These are phyloP conservation scores for Apiospora saccharicola DNA, from an alignment of 2,329 filamentous ascomycete species.

Conservation along the genomic window DNA sequence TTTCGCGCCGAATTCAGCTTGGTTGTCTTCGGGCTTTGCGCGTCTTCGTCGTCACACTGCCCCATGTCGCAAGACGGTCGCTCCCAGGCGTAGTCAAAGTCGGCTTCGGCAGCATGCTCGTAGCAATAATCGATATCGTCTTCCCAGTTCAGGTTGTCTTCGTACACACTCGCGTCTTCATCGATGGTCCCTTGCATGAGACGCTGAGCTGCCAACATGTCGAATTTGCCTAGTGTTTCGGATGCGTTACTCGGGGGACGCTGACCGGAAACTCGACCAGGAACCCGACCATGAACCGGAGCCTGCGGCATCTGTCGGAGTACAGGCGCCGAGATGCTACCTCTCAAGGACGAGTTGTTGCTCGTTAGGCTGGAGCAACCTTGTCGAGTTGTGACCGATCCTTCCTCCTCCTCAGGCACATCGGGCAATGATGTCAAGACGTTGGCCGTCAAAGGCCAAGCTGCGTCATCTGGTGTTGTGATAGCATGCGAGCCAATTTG, in stretches of 20 bases:
- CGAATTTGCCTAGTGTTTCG: conserved; percentile 58
- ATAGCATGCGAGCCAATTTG: conserved; percentile 46
- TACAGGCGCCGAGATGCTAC: conserved; percentile 63
- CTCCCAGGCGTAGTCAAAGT: conserved; percentile 73
- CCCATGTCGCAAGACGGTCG: conserved; percentile 59
- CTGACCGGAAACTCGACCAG: conserved; percentile 11
- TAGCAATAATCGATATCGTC: conserved; percentile 76
- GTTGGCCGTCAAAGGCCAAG: conserved; percentile 53
- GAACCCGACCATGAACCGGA: conserved; percentile 34
- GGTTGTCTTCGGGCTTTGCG: conserved; percentile 4
- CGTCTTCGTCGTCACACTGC: conserved; percentile 39
- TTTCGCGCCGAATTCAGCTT: neutral
- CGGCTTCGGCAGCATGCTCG: conserved; percentile 71
- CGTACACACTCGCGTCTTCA: conserved; percentile 37
- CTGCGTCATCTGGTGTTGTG: conserved; percentile 51
- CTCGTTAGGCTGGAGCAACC: conserved; percentile 54
- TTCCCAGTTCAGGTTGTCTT: conserved; percentile 63
- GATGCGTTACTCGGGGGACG: conserved; percentile 57
- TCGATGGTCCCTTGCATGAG: conserved; percentile 38
- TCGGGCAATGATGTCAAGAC: conserved; percentile 57
- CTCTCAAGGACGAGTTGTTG: conserved; percentile 59
- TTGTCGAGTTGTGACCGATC: conserved; percentile 39
- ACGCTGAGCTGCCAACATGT: conserved; percentile 47
- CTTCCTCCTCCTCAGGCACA: conserved; percentile 70
- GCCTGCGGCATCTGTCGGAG: conserved; percentile 53